Evolutionary conservation across 805 yeast genomes (phyloP), one percentile per base, ranked within the genome.

Genomic region (Kuraishia capsulata): DNA sequence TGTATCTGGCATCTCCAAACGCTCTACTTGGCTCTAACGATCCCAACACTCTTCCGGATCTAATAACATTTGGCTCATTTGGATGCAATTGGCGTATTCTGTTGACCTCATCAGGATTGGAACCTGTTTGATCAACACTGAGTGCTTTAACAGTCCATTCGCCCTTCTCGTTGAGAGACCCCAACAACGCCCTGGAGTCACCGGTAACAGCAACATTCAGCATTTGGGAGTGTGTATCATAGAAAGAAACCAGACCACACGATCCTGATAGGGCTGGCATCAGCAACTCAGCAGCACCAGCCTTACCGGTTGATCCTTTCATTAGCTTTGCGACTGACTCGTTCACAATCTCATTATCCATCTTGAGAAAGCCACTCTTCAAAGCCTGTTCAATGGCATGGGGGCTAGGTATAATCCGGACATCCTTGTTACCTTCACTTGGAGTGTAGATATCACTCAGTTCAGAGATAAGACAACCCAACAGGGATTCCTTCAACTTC

Each of bases 221-320:
- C 23, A 71, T 61, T 39, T 76, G 71, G 19, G 86, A 66, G 38
- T 73, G 71, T 1, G 95, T 76, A 59, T 92, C 96, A 60, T 82
- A 92, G 50, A 86, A 80, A 3, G 95, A 77, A 42, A 92, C 66
- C 44, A 92, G 67, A 0, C 95, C 97, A 64, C 98, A 92, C 1
- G 97, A 81, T 0, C 98, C 98, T 2, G 95, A 82, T 31, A 94
- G 69, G 2, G 97, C 98, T 4, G 98, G 96, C 73, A 90, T 79
- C 49, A 84, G 67, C 43, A 78, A 58, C 53, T 80, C 86, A 1
- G 89, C 77, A 1, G 88, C 82, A 33, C 69, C 67, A 21, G 86
- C 79, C 39, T 69, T 65, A 37, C 69, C 69, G 50, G 76, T 74
- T 43, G 88, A 86, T 42, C 77, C 72, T 29, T 71, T 73, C 42